A percentile compares a stretch with the other conserved stretches of the same genome.
phyloP scores from a whole-genome alignment of 2,329 filamentous ascomycete species.

The Cladosporium sphaerospermum region DNA sequence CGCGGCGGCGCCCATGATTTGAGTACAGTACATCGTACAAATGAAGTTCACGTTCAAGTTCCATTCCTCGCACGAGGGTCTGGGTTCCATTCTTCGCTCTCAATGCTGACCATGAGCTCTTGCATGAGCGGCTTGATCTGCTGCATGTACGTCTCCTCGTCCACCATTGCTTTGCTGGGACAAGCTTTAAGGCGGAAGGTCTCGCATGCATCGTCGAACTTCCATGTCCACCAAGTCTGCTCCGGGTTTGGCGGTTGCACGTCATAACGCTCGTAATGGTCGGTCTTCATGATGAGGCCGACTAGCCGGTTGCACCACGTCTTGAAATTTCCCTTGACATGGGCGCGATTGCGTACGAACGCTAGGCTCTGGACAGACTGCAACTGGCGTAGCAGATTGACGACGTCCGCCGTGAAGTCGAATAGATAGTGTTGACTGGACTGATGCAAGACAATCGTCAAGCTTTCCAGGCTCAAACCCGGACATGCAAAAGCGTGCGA shows the following conservation, averaged over 20 bases:
- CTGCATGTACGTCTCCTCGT: conserved; percentile 34
- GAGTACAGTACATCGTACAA: neutral
- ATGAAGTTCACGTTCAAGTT: conserved; percentile 17
- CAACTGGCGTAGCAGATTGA: conserved; percentile 30
- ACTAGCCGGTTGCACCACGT: conserved; percentile 35
- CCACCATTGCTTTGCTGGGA: conserved; percentile 25
- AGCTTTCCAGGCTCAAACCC: conserved; percentile 27
- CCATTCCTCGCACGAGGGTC: conserved; percentile 25
- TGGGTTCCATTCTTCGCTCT: conserved; percentile 33
- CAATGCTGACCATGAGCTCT: conserved; percentile 30
- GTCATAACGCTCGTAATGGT: conserved; percentile 37
- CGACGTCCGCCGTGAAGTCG: conserved; percentile 29
- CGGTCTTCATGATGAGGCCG: conserved; percentile 35
- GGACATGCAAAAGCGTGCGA: conserved; percentile 28
- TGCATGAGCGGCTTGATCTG: conserved; percentile 33
- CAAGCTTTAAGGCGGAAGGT: conserved; percentile 28
- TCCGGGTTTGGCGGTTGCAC: conserved; percentile 26
- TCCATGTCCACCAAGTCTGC: conserved; percentile 37
- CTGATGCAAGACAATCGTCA: conserved; percentile 28
- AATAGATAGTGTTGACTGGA: conserved; percentile 31
- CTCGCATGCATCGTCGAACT: conserved; percentile 25
- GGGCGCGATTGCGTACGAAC: conserved; percentile 31
- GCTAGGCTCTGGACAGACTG: conserved; percentile 29
- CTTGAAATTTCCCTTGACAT: conserved; percentile 33
- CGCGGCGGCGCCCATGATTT: conserved; percentile 47